Evolutionary conservation across 2,329 filamentous ascomycete genomes (phyloP).

Genomic region (Sporothrix mexicana): DNA sequence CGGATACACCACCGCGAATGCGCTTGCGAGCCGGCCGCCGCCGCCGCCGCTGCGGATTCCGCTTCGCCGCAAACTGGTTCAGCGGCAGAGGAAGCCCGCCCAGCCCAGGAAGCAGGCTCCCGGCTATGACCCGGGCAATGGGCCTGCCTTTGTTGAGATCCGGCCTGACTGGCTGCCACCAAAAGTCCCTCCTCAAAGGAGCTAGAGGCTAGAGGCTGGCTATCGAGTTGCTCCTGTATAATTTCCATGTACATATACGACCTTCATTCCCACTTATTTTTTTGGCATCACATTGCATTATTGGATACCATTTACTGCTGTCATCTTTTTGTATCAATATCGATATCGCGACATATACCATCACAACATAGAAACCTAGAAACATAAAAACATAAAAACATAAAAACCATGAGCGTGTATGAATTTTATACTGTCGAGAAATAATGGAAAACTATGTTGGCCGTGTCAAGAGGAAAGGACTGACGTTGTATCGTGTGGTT

Average conservation of each 20-base stretch:
- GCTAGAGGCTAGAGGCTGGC: not conserved
- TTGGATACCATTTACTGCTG: constrained; percentile 1
- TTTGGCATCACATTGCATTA: not conserved
- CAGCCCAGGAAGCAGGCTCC: not conserved
- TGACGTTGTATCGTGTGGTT: not conserved
- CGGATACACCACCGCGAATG: not conserved
- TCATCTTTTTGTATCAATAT: too few species aligned
- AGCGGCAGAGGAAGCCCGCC: not conserved
- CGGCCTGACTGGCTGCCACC: constrained; percentile 15
- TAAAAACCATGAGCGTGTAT: not conserved
- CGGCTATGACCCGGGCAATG: not conserved
- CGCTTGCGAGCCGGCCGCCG: not conserved
- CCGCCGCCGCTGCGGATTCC: constrained; percentile 32
- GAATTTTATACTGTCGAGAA: not conserved
- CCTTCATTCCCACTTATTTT: not conserved
- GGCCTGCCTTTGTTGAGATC: constrained; percentile 23
- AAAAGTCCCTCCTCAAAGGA: not conserved
- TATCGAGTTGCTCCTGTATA: not conserved
- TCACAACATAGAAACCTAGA: not conserved
- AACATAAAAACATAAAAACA: not conserved
- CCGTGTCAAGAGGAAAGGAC: not conserved
- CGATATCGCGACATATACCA: too few species aligned
- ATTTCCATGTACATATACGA: not conserved
- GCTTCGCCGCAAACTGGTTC: constrained; percentile 29
- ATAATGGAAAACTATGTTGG: not conserved